phyloP scores from a whole-genome alignment of 495 filamentous ascomycete species.

The Podospora pseudoanserina region DNA sequence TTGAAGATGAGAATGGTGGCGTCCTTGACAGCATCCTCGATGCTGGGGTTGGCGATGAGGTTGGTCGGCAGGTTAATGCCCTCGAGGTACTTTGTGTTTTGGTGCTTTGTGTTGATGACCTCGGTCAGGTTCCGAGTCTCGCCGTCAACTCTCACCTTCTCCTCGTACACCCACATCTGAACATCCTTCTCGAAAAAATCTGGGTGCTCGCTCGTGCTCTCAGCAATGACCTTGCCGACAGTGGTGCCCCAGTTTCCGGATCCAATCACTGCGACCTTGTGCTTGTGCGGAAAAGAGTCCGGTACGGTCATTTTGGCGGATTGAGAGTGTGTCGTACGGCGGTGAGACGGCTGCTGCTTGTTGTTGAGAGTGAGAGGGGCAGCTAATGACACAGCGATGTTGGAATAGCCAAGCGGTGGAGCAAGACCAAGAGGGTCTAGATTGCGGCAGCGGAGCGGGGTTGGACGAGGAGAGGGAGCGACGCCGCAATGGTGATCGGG shows the following conservation, averaged over 20 bases:
- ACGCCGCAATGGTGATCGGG: not conserved
- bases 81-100: slow-evolving; percentile 97
- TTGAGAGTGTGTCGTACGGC: slow-evolving; percentile 14
- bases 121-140: slow-evolving; percentile 78
- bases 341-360: not conserved
- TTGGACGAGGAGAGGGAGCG: slow-evolving; percentile 4
- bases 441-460: not conserved
- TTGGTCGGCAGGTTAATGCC: slow-evolving; percentile 79
- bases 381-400: not conserved
- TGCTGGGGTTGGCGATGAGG: slow-evolving; percentile 82
- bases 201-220: slow-evolving; percentile 75
- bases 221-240: slow-evolving; percentile 93
- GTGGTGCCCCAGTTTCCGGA: slow-evolving; percentile 98
- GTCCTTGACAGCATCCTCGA: slow-evolving; percentile 75
- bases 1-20: slow-evolving; percentile 93
- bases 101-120: slow-evolving; percentile 87
- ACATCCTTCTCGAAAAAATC: slow-evolving; percentile 83
- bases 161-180: slow-evolving; percentile 97
- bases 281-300: slow-evolving; percentile 55
- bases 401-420: not conserved
- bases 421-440: not conserved
- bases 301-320: slow-evolving; percentile 36
- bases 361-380: not conserved
- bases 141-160: slow-evolving; percentile 60
- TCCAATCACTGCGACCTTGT: slow-evolving; percentile 91